Conservation (phyloP, 1,284 basidiomycete genomes). For the Rhodotorula sp. region DNA sequence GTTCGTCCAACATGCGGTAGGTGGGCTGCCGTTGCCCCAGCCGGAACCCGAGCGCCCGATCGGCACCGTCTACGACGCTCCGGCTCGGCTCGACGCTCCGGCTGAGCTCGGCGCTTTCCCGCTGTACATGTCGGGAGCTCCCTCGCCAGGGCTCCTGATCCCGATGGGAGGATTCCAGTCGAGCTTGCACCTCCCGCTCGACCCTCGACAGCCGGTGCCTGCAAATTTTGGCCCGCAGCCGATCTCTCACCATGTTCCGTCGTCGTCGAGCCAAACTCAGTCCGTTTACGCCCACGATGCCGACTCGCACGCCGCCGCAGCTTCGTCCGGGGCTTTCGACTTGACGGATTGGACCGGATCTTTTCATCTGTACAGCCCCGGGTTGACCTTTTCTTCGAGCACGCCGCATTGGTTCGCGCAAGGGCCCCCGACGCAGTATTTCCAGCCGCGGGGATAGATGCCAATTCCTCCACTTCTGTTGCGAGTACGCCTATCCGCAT, state of each 20-base stretch:
- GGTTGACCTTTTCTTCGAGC: conserved; percentile 25
- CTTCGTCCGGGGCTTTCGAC: not conserved
- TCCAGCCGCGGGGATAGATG: not conserved
- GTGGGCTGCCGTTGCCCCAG: too few species aligned
- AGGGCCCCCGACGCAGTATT: conserved; percentile 3
- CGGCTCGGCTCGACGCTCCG: conserved; percentile 7
- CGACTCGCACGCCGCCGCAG: too few species aligned
- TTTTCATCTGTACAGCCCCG: conserved; percentile 26
- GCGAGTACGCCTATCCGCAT: too few species aligned
- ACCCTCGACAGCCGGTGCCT: not conserved
- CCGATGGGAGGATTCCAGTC: not conserved
- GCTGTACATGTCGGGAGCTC: conserved; percentile 10
- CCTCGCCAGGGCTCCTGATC: not conserved
- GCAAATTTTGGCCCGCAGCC: too few species aligned
- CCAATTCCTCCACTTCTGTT: too few species aligned
- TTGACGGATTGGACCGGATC: conserved; percentile 9
- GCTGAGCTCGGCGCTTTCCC: conserved; percentile 6
- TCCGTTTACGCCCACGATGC: too few species aligned
- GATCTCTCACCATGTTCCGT: too few species aligned
- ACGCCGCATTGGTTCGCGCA: conserved; percentile 18
- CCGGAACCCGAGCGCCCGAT: too few species aligned
- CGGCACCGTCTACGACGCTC: too few species aligned
- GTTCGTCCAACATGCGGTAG: too few species aligned
- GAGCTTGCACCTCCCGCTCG: not conserved
- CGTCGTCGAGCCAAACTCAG: too few species aligned